Percentiles rank a stretch among this genome's conserved stretches.
These are phyloP conservation scores for Starmerella floricola DNA, from an alignment of 805 yeast species.

Conservation along the genomic window DNA sequence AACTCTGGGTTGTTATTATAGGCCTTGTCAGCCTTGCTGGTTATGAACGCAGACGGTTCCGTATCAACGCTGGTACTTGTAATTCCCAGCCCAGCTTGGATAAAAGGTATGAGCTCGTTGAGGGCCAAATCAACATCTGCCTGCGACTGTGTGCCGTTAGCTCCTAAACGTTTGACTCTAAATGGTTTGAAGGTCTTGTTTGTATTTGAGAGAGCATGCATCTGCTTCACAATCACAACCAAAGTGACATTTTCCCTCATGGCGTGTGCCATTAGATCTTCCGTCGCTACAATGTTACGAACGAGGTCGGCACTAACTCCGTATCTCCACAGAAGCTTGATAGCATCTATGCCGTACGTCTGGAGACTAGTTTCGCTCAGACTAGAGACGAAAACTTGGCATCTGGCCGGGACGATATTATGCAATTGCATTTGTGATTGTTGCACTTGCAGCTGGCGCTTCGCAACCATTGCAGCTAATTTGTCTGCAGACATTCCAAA, in stretches of 20 bases:
- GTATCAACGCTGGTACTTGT: background rate
- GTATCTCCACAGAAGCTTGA: conserved; percentile 59
- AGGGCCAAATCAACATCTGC: conserved; percentile 63
- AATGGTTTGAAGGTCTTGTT: conserved; percentile 60
- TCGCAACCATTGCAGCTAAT: conserved; percentile 37
- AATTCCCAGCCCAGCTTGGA: conserved; percentile 28
- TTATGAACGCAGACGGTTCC: background rate
- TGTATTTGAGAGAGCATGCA: conserved; percentile 30
- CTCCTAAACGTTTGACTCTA: conserved; percentile 50
- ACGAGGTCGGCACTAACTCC: conserved; percentile 66
- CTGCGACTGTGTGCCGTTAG: conserved; percentile 24
- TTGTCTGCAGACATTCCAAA: conserved; percentile 70
- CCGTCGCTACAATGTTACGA: conserved; percentile 33
- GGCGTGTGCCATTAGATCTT: conserved; percentile 56
- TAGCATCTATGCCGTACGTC: conserved; percentile 50
- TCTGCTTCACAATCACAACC: conserved; percentile 68
- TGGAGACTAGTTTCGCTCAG: conserved; percentile 45
- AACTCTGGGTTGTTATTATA: background rate
- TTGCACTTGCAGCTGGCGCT: conserved; percentile 1
- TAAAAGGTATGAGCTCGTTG: conserved; percentile 46
- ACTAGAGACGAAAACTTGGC: conserved; percentile 72
- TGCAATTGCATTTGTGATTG: background rate
- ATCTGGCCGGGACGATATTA: conserved; percentile 36
- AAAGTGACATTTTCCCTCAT: conserved; percentile 59
- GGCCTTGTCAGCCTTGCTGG: background rate